Conservation (phyloP, 2,329 filamentous ascomycete species). For the Pyricularia sp. region DNA sequence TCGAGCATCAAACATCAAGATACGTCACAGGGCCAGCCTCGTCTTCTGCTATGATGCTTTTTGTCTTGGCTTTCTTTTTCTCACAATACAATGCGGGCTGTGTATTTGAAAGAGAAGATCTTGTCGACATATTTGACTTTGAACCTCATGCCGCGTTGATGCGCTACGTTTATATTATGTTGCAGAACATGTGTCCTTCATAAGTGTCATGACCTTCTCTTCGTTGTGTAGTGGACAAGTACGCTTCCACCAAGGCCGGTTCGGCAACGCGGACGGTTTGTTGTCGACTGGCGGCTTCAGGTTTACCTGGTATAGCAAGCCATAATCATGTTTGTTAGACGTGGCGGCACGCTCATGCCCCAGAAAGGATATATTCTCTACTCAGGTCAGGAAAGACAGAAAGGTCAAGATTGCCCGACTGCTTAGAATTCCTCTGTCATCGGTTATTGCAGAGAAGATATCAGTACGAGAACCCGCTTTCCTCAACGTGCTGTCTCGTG, state of each 20-base stretch:
- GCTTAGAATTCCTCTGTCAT: not conserved
- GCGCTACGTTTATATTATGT: too few species aligned
- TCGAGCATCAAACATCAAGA: too few species aligned
- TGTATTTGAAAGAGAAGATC: too few species aligned
- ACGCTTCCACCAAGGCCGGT: too few species aligned
- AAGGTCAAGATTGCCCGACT: too few species aligned
- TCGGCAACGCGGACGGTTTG: not conserved
- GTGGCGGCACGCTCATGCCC: not conserved
- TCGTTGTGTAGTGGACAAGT: not conserved
- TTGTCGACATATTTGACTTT: too few species aligned
- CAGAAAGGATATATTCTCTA: not conserved
- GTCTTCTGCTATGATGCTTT: not conserved
- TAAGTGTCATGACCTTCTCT: not conserved
- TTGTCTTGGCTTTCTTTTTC: not conserved
- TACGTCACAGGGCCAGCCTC: too few species aligned
- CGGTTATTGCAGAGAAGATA: not conserved
- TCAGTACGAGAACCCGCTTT: not conserved
- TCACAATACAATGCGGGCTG: not conserved
- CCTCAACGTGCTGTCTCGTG: not conserved
- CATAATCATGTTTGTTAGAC: not conserved
- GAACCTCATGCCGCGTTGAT: too few species aligned
- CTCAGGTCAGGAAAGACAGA: not conserved
- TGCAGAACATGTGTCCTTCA: too few species aligned
- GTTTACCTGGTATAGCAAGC: not conserved
- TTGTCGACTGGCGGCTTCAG: not conserved